Conservation (phyloP, 257 asterid genomes). For the Nicotiana sylvestris region DNA sequence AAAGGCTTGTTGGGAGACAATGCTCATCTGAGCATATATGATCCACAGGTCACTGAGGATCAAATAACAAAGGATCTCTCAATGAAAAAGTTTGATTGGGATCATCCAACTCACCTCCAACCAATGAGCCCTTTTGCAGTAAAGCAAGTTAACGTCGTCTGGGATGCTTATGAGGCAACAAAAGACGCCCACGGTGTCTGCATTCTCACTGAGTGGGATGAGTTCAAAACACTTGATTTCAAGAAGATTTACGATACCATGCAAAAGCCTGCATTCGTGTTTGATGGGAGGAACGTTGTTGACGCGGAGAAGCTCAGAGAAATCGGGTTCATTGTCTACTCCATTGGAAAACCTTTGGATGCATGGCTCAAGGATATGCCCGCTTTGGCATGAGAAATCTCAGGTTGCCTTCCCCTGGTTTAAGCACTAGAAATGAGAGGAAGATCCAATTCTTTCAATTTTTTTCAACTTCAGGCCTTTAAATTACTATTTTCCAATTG, state of each 20-base stretch:
- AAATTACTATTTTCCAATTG: background rate
- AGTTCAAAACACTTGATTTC: constrained; percentile 31
- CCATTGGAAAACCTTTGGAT: constrained; percentile 40
- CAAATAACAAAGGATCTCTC: constrained; percentile 42
- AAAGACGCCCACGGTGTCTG: constrained; percentile 37
- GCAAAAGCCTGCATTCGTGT: constrained; percentile 38
- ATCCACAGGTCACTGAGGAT: constrained; percentile 43
- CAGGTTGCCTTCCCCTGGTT: background rate
- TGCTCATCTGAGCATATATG: constrained; percentile 41
- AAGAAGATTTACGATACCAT: constrained; percentile 26
- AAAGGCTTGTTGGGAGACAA: constrained; percentile 42
- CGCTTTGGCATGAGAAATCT: constrained; percentile 20
- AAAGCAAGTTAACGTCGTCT: constrained; percentile 25
- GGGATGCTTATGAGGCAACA: constrained; percentile 35
- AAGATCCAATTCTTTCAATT: constrained; percentile 6
- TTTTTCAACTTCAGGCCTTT: background rate
- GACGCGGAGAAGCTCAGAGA: constrained; percentile 28
- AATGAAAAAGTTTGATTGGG: constrained; percentile 46
- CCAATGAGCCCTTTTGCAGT: constrained; percentile 20
- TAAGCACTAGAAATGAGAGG: constrained; percentile 2
- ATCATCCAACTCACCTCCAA: constrained; percentile 34
- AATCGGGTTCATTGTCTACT: constrained; percentile 35
- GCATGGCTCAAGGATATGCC: constrained; percentile 42
- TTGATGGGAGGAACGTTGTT: constrained; percentile 31
- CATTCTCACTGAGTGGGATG: constrained; percentile 39